Base-by-base conservation (phyloP, 2,329 filamentous ascomycete species). In the Botrytis cinerea region DNA sequence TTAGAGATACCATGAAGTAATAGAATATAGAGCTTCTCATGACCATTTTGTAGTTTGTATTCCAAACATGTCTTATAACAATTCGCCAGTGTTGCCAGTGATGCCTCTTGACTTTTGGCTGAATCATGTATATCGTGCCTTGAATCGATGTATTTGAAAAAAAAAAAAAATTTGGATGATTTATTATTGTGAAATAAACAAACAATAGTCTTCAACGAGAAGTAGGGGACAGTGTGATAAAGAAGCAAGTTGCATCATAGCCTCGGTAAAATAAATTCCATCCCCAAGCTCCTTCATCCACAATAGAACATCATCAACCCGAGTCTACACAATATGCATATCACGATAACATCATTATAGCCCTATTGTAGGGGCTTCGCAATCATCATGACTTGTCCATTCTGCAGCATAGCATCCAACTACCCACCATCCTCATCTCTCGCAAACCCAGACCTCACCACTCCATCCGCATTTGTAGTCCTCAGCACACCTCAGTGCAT, bases 401-500 rank as follows among this genome's bases (percentile, higher is more conserved):
- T 92, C 80, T 92, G 90, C 84, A 82, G 81, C 75, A 92, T 92
- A 78, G 83, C 86, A 38, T 75, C 80, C 43, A 78, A 83, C 73
- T 90, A 87, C 79, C 75, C 82, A 0, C 83, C 88, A 28, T 68
- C 69, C 18, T 73, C 73, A 87, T 84, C 81, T 78, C 84, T 71
- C 85, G 86, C 4, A 69, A 80, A 82, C 1, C 63, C 83, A 22
- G 77, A 81, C 82, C 16, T 78, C 81, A 8, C 75, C 79, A 66
- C 79, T 84, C 75, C 81, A 75, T 74, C 82, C 80, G 2, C 79
- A 76, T 90, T 89, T 79, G 80, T 98, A 45, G 88, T 98, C 46
- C 88, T 98, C 74, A 93, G 93, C 3, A 96, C 93, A 0, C 90
- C 90, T 1, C 82, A 90, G 75, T 89, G 96, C 43, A 84, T 98